A percentile compares a stretch with the other conserved stretches of the same genome.
Evolutionary conservation across 208 protist genomes (phyloP).

Genomic region (Paratrypanosoma confusum): DNA sequence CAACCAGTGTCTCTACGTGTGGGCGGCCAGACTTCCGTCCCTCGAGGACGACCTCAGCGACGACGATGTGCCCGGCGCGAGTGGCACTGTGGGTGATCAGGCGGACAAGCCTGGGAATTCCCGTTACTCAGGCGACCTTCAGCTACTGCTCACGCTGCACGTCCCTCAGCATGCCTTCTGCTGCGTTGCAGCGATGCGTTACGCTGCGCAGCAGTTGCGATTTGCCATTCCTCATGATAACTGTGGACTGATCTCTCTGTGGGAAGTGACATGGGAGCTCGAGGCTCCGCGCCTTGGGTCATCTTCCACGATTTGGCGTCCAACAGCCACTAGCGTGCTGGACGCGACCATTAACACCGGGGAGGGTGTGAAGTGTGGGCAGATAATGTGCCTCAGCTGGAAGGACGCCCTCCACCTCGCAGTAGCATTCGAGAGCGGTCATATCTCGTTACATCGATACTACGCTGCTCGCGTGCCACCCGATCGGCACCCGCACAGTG

Average conservation of each 20-base stretch:
- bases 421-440: constrained; percentile 68
- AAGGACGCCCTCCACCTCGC: constrained; percentile 11
- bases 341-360: constrained; percentile 1
- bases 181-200: constrained; percentile 14
- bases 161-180: constrained; percentile 74
- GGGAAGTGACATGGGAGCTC: too few relatives aligned
- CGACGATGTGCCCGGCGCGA: too few relatives aligned
- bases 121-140: neutral
- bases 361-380: constrained; percentile 48
- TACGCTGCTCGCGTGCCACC: neutral
- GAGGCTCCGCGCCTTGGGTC: too few relatives aligned
- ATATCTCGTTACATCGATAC: constrained; percentile 33
- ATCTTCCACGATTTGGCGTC: too few relatives aligned
- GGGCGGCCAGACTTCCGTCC: constrained; percentile 10
- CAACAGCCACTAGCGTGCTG: neutral
- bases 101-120: too few relatives aligned
- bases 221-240: constrained; percentile 48
- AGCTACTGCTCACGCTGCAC: constrained; percentile 27
- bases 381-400: constrained; percentile 58
- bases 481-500: neutral
- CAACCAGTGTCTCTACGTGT: constrained; percentile 64
- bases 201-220: constrained; percentile 5
- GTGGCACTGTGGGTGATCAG: constrained; percentile 2
- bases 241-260: constrained; percentile 32
- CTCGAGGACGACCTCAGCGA: neutral